Evolutionary conservation across 768 basidiomycete genomes (phyloP).

Genomic region (Collybiopsis luxurians): DNA sequence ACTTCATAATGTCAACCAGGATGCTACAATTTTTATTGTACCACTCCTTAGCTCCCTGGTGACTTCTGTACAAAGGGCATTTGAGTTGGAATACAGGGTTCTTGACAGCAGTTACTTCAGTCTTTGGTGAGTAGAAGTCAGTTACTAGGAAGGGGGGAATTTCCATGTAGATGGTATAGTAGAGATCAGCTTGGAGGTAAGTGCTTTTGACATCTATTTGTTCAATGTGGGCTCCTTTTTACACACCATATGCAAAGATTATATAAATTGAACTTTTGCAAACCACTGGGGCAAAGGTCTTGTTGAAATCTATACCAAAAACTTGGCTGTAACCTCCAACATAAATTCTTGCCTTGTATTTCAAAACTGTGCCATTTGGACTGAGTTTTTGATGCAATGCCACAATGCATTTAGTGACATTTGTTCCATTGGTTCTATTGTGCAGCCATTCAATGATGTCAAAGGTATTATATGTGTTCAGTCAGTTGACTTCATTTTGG

Average conservation of each 20-base stretch:
- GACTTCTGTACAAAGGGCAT: background rate
- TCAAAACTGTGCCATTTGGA: too few species aligned
- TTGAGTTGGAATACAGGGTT: too few species aligned
- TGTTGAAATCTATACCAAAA: constrained; percentile 20
- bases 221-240: constrained; percentile 9
- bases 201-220: constrained; percentile 14
- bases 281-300: constrained; percentile 11
- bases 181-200: background rate
- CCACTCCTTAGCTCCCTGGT: background rate
- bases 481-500: background rate
- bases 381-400: too few species aligned
- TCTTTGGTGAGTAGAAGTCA: background rate
- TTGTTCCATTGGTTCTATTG: too few species aligned
- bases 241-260: constrained; percentile 7
- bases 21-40: background rate
- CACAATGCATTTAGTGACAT: too few species aligned
- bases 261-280: constrained; percentile 8
- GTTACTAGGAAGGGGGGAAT: constrained; percentile 7
- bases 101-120: background rate
- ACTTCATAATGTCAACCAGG: too few species aligned
- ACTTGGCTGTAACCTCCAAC: constrained; percentile 39
- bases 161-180: too few species aligned
- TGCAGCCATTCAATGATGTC: background rate
- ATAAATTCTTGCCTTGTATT: constrained; percentile 46
- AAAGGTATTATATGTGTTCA: background rate